Conservation (phyloP, 2,329 filamentous ascomycete genomes). For the Fusarium sororula region DNA sequence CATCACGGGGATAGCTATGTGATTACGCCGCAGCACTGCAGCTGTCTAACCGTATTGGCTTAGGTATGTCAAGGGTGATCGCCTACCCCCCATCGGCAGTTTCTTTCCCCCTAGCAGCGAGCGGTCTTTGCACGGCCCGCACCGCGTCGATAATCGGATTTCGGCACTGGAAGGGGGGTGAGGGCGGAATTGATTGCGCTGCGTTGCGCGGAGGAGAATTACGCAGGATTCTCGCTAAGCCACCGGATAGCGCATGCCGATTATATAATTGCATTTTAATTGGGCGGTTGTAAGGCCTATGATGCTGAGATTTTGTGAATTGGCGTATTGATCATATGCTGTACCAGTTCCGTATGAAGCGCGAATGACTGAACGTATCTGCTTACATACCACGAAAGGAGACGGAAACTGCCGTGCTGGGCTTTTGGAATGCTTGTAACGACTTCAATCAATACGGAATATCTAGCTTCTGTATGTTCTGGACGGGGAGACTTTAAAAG, state of each 20-base stretch:
- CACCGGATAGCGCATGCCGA: too few relatives aligned
- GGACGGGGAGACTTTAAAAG: fast-evolving
- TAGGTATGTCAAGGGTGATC: neutral
- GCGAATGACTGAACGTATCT: neutral
- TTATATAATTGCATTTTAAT: fast-evolving
- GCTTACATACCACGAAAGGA: neutral
- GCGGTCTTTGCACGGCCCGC: neutral
- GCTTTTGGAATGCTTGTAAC: fast-evolving
- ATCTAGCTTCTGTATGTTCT: neutral
- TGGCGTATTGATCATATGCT: neutral
- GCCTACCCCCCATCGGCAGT: neutral
- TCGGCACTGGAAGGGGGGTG: neutral
- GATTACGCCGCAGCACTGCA: neutral
- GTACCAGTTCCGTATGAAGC: fast-evolving
- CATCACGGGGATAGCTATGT: neutral
- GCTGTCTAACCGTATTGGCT: neutral
- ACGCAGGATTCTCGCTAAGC: neutral
- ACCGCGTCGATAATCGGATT: neutral
- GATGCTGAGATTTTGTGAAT: fast-evolving
- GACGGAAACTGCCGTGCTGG: neutral
- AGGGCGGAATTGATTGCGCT: neutral
- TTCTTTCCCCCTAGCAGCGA: neutral
- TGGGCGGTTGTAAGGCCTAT: fast-evolving
- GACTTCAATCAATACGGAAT: neutral
- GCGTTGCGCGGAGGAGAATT: neutral